phyloP scores from a whole-genome alignment of 192 early-diverging fungal species.

The Gryganskiella cystojenkinii region DNA sequence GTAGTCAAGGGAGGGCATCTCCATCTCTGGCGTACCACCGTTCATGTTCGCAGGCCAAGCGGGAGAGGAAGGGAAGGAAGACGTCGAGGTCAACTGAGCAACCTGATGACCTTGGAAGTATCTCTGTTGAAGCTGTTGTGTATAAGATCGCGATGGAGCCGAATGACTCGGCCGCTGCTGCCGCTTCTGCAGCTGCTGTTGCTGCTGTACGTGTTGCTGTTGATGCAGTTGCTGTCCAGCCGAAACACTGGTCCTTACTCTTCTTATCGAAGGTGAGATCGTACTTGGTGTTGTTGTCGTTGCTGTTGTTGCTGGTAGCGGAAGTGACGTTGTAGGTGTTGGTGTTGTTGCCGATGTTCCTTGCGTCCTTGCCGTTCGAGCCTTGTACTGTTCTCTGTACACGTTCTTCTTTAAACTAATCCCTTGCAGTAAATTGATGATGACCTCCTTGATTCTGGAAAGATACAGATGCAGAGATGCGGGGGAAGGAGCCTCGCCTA shows the following conservation, averaged over 20 bases:
- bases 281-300: conserved; percentile 7
- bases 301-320: neutral
- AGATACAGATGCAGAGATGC: conserved; percentile 57
- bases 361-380: conserved; percentile 9
- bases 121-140: too few species aligned
- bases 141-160: too few species aligned
- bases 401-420: conserved; percentile 62
- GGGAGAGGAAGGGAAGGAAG: neutral
- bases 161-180: too few species aligned
- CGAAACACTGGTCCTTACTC: conserved; percentile 1
- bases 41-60: neutral
- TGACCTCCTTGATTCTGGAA: conserved; percentile 62
- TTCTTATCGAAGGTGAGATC: too few species aligned
- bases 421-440: conserved; percentile 61
- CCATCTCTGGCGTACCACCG: too few species aligned
- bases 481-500: conserved; percentile 56
- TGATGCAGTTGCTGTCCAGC: too few species aligned
- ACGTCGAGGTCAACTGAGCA: too few species aligned
- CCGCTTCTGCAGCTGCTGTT: too few species aligned
- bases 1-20: too few species aligned
- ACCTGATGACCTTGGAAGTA: too few species aligned
- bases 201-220: too few species aligned
- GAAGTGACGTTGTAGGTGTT: neutral
- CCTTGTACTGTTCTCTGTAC: conserved; percentile 48
- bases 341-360: neutral